These are phyloP conservation scores for Auxenochlorella protothecoides DNA, from an alignment of 139 green algal genomes.

Conservation along the genomic window DNA sequence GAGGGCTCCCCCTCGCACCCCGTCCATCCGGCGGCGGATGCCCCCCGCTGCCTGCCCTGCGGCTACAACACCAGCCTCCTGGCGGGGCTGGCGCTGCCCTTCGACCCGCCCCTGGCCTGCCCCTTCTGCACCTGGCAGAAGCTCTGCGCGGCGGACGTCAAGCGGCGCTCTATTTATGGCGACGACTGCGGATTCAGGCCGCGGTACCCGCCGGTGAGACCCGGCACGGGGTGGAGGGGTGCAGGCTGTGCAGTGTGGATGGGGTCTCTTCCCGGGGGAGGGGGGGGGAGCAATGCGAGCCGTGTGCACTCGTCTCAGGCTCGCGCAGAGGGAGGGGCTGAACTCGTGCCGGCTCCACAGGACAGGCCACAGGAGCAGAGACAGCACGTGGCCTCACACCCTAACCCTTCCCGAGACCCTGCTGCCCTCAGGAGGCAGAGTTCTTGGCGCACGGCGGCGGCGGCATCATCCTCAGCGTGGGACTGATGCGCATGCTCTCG, in stretches of 20 bases:
- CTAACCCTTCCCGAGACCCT: background rate
- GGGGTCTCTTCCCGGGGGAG: background rate
- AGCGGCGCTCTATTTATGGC: background rate
- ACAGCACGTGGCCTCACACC: background rate
- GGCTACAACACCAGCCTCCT: background rate
- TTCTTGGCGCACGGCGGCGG: conserved; percentile 4
- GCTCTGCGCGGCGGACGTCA: background rate
- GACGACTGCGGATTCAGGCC: background rate
- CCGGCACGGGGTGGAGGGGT: background rate
- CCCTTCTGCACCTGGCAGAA: background rate
- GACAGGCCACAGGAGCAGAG: too few species aligned
- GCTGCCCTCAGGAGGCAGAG: background rate
- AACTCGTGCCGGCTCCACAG: too few species aligned
- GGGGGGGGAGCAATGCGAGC: background rate
- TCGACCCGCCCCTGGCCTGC: conserved; percentile 1
- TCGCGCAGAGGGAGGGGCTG: background rate
- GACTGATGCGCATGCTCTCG: conserved; percentile 1
- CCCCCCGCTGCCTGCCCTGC: conserved; percentile 11
- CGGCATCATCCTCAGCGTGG: conserved; percentile 4
- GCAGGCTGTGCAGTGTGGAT: background rate
- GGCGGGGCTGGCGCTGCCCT: background rate
- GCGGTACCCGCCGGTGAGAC: conserved; percentile 1
- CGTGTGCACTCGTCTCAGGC: background rate
- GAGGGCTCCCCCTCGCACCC: background rate
- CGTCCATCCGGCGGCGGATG: conserved; percentile 7